Conservation (phyloP, 192 early-diverging fungal genomes). For the Polychytrium aggregatum region DNA sequence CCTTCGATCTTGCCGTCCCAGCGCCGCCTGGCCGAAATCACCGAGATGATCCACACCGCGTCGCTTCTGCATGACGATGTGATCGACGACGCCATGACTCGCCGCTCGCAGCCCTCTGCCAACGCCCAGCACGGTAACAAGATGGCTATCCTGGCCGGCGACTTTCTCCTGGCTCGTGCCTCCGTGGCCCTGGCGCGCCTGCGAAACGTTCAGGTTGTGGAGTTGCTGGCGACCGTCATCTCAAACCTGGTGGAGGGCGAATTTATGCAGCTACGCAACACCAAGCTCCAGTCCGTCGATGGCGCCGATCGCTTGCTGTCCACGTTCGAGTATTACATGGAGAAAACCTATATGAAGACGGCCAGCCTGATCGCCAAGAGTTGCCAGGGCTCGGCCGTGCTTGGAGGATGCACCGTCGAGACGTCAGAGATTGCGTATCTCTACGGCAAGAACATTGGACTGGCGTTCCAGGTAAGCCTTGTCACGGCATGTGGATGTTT, state of each 20-base stretch:
- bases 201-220: constrained; percentile 83
- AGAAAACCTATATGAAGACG: constrained; percentile 94
- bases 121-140: constrained; percentile 92
- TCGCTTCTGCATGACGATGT: constrained; percentile 93
- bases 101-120: constrained; percentile 63
- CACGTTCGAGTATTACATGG: constrained; percentile 91
- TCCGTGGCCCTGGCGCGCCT: constrained; percentile 83
- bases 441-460: constrained; percentile 82
- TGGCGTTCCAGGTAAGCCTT: constrained; percentile 78
- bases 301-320: constrained; percentile 14
- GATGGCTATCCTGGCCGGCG: constrained; percentile 85
- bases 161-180: constrained; percentile 87
- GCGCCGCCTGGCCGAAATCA: constrained; percentile 87
- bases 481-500: no score
- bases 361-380: constrained; percentile 89
- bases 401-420: constrained; percentile 63
- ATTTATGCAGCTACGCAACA: constrained; percentile 89
- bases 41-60: constrained; percentile 97
- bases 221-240: constrained; percentile 85
- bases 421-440: constrained; percentile 68
- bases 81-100: constrained; percentile 63
- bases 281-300: constrained; percentile 12
- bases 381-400: constrained; percentile 72
- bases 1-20: constrained; percentile 72
- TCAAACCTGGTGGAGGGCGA: constrained; percentile 93